Evolutionary conservation across 2,329 filamentous ascomycete genomes (phyloP), one percentile per base, ranked within the genome.

Genomic region (Tetracladium maxilliforme): DNA sequence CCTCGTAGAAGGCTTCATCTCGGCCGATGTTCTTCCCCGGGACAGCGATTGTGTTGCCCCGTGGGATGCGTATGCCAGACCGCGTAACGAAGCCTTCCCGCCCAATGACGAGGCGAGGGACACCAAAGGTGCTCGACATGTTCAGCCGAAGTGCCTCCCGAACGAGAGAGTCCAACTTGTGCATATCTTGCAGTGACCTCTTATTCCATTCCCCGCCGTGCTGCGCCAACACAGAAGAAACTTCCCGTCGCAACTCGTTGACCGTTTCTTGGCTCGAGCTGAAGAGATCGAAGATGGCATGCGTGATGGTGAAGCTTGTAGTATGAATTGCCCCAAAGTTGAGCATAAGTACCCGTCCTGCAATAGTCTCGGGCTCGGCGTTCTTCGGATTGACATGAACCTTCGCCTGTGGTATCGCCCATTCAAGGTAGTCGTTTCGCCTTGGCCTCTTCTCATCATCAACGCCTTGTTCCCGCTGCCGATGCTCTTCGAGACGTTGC

Each of bases 121-220:
- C 32, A 12, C 47, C 46, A 20, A 47, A 33, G 16, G 49, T 45
- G 23, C 51, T 39, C 32, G 58, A 49, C 7, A 41, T 44, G 35
- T 49, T 51, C 20, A 56, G 31, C 1, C 56, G 48, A 25, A 56
- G 42, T 15, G 45, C 51, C 37, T 61, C 56, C 26, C 49, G 49
- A 25, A 60, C 36, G 14, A 44, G 45, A n/a, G 48, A 54, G 37
- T 60, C 55, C 10, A 55, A 32, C 25, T 43, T 49, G 22, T 36
- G 31, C 44, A 54, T 48, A 16, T 45, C 41, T 4, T 43, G 38
- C 7, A 59, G 33, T 8, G 38, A 43, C 16, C 43, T 30, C 30
- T 52, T 56, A 11, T 43, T 45, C 47, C 50, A 52, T 10, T 30
- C 16, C 10, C 34, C 35, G 7, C 33, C 27, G 9, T 37, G 25